phyloP scores from a whole-genome alignment of 129 eudicot species.

The Mikania micrantha region DNA sequence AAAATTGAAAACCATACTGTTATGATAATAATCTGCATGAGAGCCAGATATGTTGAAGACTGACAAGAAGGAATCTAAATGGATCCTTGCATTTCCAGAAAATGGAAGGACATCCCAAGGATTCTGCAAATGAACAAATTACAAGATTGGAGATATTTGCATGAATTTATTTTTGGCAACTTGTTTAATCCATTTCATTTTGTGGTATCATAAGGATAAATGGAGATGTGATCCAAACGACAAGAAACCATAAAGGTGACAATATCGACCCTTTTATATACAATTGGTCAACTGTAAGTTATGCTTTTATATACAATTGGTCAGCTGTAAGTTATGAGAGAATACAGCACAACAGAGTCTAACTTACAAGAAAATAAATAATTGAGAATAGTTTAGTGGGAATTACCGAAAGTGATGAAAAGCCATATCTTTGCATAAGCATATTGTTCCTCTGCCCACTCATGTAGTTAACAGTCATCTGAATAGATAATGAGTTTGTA shows the following conservation, averaged over 20 bases:
- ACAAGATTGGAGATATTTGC: background rate
- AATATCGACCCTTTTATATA: background rate
- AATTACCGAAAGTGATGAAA: constrained; percentile 83
- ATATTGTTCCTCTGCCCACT: constrained; percentile 56
- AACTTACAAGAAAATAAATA: background rate
- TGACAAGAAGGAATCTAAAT: constrained; percentile 93
- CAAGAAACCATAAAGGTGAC: background rate
- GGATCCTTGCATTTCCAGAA: constrained; percentile 73
- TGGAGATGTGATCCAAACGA: background rate
- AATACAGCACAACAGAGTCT: background rate
- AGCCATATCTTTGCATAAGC: constrained; percentile 93
- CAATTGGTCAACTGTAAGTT: background rate
- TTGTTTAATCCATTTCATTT: constrained; percentile 1
- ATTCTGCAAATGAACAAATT: constrained; percentile 53
- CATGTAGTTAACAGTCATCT: constrained; percentile 91
- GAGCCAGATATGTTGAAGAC: constrained; percentile 88
- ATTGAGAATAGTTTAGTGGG: background rate
- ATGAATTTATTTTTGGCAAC: background rate
- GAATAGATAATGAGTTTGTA: constrained; percentile 20
- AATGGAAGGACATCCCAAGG: constrained; percentile 96
- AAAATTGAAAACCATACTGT: constrained; percentile 36
- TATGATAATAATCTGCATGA: constrained; percentile 78
- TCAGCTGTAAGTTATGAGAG: background rate
- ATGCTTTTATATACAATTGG: no score
- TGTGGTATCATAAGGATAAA: background rate